These are phyloP conservation scores for Cryptosporidium sp. DNA, from an alignment of 169 alveolate species.

Conservation along the genomic window DNA sequence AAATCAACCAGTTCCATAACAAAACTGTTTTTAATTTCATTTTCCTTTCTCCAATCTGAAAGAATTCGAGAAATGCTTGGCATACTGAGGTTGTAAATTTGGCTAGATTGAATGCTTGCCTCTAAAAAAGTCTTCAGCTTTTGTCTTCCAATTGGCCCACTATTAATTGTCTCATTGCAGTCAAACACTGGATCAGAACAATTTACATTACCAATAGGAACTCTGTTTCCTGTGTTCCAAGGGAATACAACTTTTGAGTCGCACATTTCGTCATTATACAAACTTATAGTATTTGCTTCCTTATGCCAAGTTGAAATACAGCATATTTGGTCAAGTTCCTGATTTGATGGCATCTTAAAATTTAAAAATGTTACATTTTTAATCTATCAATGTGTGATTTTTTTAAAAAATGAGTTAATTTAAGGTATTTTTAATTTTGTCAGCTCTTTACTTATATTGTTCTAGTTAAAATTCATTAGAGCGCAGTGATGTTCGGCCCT, in stretches of 20 bases:
- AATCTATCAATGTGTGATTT: background rate
- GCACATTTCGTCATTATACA: conserved; percentile 9
- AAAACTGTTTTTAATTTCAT: conserved; percentile 36
- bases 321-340: conserved; percentile 11
- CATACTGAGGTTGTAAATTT: background rate
- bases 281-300: background rate
- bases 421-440: background rate
- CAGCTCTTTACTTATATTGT: background rate
- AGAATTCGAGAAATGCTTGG: conserved; percentile 35
- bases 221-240: conserved; percentile 16
- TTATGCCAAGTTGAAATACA: conserved; percentile 69
- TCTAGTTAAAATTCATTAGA: background rate
- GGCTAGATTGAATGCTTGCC: conserved; percentile 9
- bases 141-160: conserved; percentile 46
- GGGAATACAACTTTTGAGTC: conserved; percentile 18
- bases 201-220: background rate
- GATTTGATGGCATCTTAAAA: conserved; percentile 5
- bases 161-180: conserved; percentile 12
- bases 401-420: background rate
- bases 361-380: background rate
- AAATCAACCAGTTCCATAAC: conserved; percentile 61
- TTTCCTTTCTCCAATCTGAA: conserved; percentile 57
- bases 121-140: conserved; percentile 43
- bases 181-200: background rate
- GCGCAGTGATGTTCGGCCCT: background rate